Evolutionary conservation across 768 basidiomycete species (phyloP), one percentile per base, ranked within the genome.

Genomic region (Crepidotus variabilis): DNA sequence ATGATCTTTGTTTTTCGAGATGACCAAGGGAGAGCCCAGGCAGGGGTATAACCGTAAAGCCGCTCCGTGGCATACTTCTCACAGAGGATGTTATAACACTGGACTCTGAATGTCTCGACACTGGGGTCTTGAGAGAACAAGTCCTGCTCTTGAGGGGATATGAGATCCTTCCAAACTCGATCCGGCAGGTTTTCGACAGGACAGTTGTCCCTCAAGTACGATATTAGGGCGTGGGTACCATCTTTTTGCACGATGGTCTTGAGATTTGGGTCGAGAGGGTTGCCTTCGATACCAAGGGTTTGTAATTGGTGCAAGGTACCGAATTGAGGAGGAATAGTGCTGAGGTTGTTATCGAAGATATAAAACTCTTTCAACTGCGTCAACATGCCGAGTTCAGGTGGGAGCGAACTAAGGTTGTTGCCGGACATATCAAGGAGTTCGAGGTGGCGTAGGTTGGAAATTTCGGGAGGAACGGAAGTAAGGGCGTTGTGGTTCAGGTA

Each of bases 401-500:
- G 92, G 4, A 99, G 74, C 2, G 82, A 72, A 23, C 80, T 72
- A 48, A 99, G 81, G 60, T 79, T 85, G 72, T 99, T 99, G 51
- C 87, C 88, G 1, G 95, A 96, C 48, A 94, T 81, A 73, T 99
- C 97, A 45, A 99, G 86, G 34, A 94, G 73, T 62, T 92, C 90
- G 35, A 99, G 79, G 67, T 94, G 88, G 39, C 87, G 84, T 56
- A 99, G 82, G 62, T 83, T 87, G 49, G 90, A 76, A 53, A 99
- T 92, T 70, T 90, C 83, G 18, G 89, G 82, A 3, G 96, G 94
- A 33, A 99, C 73, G 59, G 81, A 70, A 8, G 85, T 75, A 47
- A 99, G 79, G 22, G 84, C 77, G 65, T 99, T 99, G 77, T 98
- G 96, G 63, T 98, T 98, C 69, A 99, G 90, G 74, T 95, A 98